These are phyloP conservation scores for Chaetoceros muelleri DNA, from an alignment of 108 stramenopile species.

Conservation along the genomic window DNA sequence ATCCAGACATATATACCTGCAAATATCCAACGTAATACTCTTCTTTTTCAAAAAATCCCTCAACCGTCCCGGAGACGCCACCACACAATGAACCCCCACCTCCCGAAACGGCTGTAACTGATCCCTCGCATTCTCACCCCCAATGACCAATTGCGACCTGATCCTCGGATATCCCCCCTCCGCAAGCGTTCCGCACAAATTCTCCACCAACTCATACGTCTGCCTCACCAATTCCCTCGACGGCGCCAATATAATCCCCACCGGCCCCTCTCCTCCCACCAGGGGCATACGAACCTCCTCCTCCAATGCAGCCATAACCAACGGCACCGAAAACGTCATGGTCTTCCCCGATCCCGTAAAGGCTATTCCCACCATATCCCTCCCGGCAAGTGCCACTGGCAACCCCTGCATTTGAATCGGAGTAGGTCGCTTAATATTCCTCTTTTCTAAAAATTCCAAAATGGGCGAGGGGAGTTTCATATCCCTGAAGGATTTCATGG, in stretches of 20 bases:
- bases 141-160: slow-evolving; percentile 84
- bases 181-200: slow-evolving; percentile 33
- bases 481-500: slow-evolving; percentile 85
- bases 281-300: slow-evolving; percentile 93
- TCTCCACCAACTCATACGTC: slow-evolving; percentile 89
- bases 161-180: slow-evolving; percentile 51
- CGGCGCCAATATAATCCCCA: slow-evolving; percentile 93
- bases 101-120: slow-evolving; percentile 69
- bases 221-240: slow-evolving; percentile 95
- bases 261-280: slow-evolving; percentile 88
- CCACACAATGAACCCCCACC: slow-evolving; percentile 84
- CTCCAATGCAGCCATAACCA: slow-evolving; percentile 93
- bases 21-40: slow-evolving; percentile 78
- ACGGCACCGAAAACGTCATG: slow-evolving; percentile 86
- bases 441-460: slow-evolving; percentile 55
- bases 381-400: slow-evolving; percentile 88
- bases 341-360: slow-evolving; percentile 97
- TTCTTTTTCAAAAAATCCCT: slow-evolving; percentile 83
- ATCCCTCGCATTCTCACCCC: slow-evolving; percentile 85
- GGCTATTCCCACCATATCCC: slow-evolving; percentile 99
- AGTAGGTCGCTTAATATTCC: slow-evolving; percentile 90
- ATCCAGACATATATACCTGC: slow-evolving; percentile 92
- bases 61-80: slow-evolving; percentile 94
- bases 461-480: slow-evolving; percentile 91
- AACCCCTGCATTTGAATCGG: slow-evolving; percentile 99